Evolutionary conservation across 2,329 filamentous ascomycete species (phyloP).

Genomic region (Boeremia lycopersici): DNA sequence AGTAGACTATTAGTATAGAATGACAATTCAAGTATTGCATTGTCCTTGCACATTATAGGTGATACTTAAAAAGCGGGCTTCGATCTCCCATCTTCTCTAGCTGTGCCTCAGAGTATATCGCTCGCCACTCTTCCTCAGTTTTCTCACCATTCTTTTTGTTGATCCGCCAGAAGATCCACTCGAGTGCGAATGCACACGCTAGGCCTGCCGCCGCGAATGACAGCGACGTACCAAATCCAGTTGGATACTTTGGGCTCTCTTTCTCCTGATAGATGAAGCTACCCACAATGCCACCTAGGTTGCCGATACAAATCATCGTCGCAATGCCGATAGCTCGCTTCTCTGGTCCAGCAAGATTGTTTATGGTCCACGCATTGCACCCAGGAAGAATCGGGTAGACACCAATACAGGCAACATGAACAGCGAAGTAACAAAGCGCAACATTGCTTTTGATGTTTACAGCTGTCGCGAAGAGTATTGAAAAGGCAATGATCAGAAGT

Average conservation of each 20-base stretch:
- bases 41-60: too few species aligned
- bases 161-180: slow-evolving; percentile 38
- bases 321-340: slow-evolving; percentile 36
- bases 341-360: slow-evolving; percentile 31
- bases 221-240: slow-evolving; percentile 41
- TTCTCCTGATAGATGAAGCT: slow-evolving; percentile 40
- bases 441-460: slow-evolving; percentile 49
- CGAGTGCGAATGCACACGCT: slow-evolving; percentile 21
- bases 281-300: slow-evolving; percentile 36
- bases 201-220: slow-evolving; percentile 30
- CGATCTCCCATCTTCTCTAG: slow-evolving; percentile 47
- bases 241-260: slow-evolving; percentile 41
- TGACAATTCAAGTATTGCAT: too few species aligned
- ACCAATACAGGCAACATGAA: slow-evolving; percentile 50
- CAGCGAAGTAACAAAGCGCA: slow-evolving; percentile 51
- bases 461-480: slow-evolving; percentile 49
- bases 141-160: slow-evolving; percentile 44
- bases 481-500: slow-evolving; percentile 48
- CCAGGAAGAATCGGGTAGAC: slow-evolving; percentile 33
- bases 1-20: too few species aligned
- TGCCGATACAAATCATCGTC: slow-evolving; percentile 32
- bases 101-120: slow-evolving; percentile 44
- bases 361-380: slow-evolving; percentile 33
- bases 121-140: slow-evolving; percentile 42
- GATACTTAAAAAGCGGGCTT: slow-evolving; percentile 49